Evolutionary conservation across 164 flowering plant species (phyloP).

Genomic region (Dillenia suffruticosa): DNA sequence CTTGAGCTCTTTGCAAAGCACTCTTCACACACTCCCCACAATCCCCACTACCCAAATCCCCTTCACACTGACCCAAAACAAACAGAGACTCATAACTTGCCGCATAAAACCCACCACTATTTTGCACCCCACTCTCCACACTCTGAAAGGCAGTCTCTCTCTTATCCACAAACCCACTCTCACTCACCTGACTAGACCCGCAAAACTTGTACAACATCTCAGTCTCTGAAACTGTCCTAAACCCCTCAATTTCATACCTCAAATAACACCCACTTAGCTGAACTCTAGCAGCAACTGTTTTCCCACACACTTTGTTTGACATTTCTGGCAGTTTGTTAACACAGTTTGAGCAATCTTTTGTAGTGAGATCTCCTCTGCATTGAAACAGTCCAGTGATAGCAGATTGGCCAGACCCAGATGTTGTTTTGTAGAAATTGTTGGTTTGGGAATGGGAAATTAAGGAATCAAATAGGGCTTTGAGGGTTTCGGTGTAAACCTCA

Average conservation of each 20-base stretch:
- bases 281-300: constrained; percentile 57
- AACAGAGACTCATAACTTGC: constrained; percentile 14
- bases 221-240: constrained; percentile 67
- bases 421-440: constrained; percentile 33
- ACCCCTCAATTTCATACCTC: constrained; percentile 70
- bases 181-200: constrained; percentile 36
- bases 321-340: constrained; percentile 58
- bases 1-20: constrained; percentile 76
- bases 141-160: constrained; percentile 59
- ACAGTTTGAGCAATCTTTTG: constrained; percentile 67
- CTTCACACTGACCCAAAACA: constrained; percentile 43
- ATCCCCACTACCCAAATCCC: constrained; percentile 27
- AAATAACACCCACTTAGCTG: constrained; percentile 87
- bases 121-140: constrained; percentile 35
- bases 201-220: constrained; percentile 76
- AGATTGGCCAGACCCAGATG: constrained; percentile 25
- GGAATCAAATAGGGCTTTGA: constrained; percentile 32
- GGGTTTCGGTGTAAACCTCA: constrained; percentile 57
- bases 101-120: constrained; percentile 23
- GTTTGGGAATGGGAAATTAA: constrained; percentile 34
- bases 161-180: constrained; percentile 58
- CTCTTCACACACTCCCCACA: constrained; percentile 48
- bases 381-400: constrained; percentile 46
- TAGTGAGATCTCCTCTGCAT: constrained; percentile 86
- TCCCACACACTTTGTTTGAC: constrained; percentile 52